Base-by-base conservation (phyloP, 2,329 filamentous ascomycete genomes). In the Penicillium sp. region DNA sequence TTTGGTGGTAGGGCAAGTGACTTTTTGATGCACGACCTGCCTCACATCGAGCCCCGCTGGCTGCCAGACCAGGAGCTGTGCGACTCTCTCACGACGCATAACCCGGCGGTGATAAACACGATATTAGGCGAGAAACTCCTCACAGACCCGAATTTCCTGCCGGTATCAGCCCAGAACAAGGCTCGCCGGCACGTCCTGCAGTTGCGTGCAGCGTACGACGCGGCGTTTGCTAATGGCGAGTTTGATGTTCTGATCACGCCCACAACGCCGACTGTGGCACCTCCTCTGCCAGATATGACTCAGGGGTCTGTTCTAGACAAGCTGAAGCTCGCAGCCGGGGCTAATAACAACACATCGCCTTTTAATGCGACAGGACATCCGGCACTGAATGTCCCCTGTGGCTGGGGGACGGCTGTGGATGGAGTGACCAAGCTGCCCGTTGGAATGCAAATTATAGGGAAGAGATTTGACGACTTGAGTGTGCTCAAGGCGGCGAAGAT, bases 301-400 rank as follows among this genome's bases (percentile, higher is more conserved):
- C 0, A 72, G 81, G 58, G 40, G 3, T 43, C 40, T 78, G 77
- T 0, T 74, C 77, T 76, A n/a, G 46, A 48, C 21, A 48, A 30
- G 24, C 21, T 48, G 5, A 18, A 48, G 16, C 21, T 26, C 71
- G 75, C 14, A 30, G 78, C 83, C 33, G 82, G 83, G 0, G 63
- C 82, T 57, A 82, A 79, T 0, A 75, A 73, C 16, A 85, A 85
- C 60, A 85, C 82, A 4, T 78, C 79, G 9, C 73, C 78, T 2
- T 84, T 84, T 66, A 81, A 84, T 61, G 73, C 79, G 2, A 83
- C 81, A 0, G 82, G 82, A 0, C 81, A 84, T 60, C 81, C 82
- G 0, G 82, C 80, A 0, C 64, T 84, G 60, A 74, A 77, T 0
- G 68, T 84, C 47, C 81, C 81, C 0, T 70, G 81, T 33, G 81